Evolutionary conservation across 225 moss, liverwort and hornwort genomes (phyloP), one percentile per base, ranked within the genome.

Genomic region (Polytrichum commune): DNA sequence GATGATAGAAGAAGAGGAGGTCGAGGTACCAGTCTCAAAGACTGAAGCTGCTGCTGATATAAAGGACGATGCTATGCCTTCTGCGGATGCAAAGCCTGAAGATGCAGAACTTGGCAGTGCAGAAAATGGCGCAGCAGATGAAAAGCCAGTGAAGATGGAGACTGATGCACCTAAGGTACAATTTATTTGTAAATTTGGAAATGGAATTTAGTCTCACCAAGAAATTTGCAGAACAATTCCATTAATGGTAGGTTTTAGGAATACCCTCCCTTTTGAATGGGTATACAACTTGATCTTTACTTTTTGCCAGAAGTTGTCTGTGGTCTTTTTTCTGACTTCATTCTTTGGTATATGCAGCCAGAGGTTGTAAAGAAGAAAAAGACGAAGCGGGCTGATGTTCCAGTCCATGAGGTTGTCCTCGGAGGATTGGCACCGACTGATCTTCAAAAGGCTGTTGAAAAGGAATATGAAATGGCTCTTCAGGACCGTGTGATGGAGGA

Each of bases 401-500:
- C 95, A 2, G 95, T 98, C 54, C 88, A 89, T 26, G 98, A 98
- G 82, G 75, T 83, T 58, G 75, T 98, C 3, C 30, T 85, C 54
- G 98, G 98, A 64, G 98, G 95, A 4, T 74, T 98, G 58, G 24
- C 78, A 0, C 22, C 2, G 2, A 1, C 90, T 0, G 98, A 98
- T 2, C 64, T 98, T 77, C 88, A 91, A 65, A 91, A 86, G 77
- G 95, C 93, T 0, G 92, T 88, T 57, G 98, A 98, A 76, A 98
- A 95, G 6, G 98, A 98, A 81, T 95, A 72, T 64, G 98, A 98
- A 73, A 98, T 98, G 98, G 98, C 98, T 0, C 78, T 98, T 75
- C 95, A 98, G 81, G 98, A 98, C 74, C 92, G 98, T 22, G 95
- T 98, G 27, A 98, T 98, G 98, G 98, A 98, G 84, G 98, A 98